Percentiles rank a stretch among this genome's conserved stretches.
Conservation (phyloP, 2,329 filamentous ascomycete species). For the Aureobasidium sp. region DNA sequence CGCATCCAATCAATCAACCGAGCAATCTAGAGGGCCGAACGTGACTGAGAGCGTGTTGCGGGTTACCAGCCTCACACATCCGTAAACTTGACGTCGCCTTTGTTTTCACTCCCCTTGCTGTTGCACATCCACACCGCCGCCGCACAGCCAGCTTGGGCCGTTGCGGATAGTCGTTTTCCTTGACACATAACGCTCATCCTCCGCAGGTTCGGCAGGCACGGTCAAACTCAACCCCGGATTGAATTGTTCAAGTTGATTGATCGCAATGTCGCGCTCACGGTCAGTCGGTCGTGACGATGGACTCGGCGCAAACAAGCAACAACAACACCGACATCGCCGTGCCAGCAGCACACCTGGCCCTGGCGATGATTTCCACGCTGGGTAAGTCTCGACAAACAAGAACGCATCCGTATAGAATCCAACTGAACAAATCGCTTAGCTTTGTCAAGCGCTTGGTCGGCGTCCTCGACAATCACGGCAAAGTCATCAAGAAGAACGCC, state of each 20-base stretch:
- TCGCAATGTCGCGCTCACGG: conserved; percentile 1
- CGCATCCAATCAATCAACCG: conserved; percentile 2
- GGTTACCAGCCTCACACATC: neutral
- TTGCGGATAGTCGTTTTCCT: conserved; percentile 10
- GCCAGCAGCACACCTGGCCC: neutral
- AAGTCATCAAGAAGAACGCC: conserved; percentile 5
- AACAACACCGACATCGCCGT: neutral
- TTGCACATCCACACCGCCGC: neutral
- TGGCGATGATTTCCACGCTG: neutral
- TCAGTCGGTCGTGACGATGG: neutral
- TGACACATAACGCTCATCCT: conserved; percentile 12
- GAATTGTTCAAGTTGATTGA: neutral
- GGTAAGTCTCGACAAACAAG: neutral
- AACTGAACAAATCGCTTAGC: neutral
- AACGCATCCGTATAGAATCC: neutral
- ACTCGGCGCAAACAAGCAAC: neutral
- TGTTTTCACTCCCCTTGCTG: neutral
- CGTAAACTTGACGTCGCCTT: neutral
- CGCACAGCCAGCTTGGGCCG: neutral
- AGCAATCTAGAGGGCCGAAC: conserved; percentile 8
- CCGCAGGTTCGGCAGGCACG: conserved; percentile 10
- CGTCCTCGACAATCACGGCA: conserved; percentile 5
- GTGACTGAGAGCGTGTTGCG: neutral
- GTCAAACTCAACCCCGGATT: neutral
- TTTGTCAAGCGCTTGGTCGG: conserved; percentile 9